Base-by-base conservation (phyloP, 176 grass and related monocot species). In the Themeda triandra region DNA sequence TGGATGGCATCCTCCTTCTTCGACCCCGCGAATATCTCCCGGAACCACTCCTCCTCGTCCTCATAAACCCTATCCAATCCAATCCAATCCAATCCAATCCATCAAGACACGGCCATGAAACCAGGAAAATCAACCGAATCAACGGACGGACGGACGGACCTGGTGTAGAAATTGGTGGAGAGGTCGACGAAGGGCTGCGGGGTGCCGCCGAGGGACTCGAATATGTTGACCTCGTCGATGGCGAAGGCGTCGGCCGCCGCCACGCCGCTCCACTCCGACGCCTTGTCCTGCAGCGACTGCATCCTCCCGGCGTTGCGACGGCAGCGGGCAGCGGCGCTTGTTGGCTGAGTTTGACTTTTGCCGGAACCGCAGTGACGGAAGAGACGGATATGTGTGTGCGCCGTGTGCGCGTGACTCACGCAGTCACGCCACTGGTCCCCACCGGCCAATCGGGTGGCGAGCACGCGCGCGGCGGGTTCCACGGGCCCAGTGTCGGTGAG, bases 101-200 rank as follows among this genome's bases (percentile, higher is more conserved):
- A 63, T 28, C 59, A 28, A 28, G 12, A 66, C 21, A 65, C 58
- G 12, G 24, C 48, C 63, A 25, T 8, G 18, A 17, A 31, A 46
- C 62, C 24, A 74, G 53, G 51, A 35, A 35, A 35, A 35, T 35
- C 33, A 35, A 35, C 33, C 6, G 33, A 35, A 35, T 35, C 33
- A n/a, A n/a, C 8, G 3, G 33, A 42, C 36, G 18, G 53, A 36
- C 42, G 19, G 54, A 37, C 42, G 19, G 54, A 95, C 91, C 93
- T 99, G 60, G 86, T 94, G 91, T 99, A 99, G 91, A 99, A 99
- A 63, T 95, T 94, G 70, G 96, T 99, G 69, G 91, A 99, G 48
- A 99, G 93, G 46, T 99, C 88, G 56, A 98, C 70, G 69, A 98
- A 98, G 31, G 93, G 91, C 93, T 95, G 91, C 83, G 86, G 29